A percentile compares a stretch with the other conserved stretches of the same genome.
phyloP scores from a whole-genome alignment of 2,329 filamentous ascomycete genomes.

The Exserohilum rostratum region DNA sequence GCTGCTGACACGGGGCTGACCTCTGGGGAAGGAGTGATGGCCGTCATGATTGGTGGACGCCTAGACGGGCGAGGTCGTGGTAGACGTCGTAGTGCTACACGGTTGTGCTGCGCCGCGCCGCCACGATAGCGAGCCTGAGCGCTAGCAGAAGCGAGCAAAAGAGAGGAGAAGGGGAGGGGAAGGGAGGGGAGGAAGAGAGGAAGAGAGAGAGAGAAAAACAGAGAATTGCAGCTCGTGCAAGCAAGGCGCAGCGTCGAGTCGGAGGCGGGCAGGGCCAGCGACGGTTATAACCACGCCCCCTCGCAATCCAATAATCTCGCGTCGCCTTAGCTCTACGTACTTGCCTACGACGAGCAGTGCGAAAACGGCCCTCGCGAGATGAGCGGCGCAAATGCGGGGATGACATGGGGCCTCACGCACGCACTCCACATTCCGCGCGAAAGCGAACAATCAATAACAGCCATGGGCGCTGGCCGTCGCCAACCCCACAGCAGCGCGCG shows the following conservation, averaged over 20 bases:
- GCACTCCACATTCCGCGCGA: constrained; percentile 40
- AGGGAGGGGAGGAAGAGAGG: neutral
- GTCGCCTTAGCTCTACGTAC: constrained; percentile 25
- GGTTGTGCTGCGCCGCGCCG: constrained; percentile 36
- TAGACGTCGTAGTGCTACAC: constrained; percentile 35
- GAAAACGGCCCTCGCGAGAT: constrained; percentile 36
- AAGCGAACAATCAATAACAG: constrained; percentile 30
- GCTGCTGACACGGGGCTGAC: constrained; percentile 52
- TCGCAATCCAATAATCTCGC: constrained; percentile 16
- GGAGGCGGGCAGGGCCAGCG: constrained; percentile 18
- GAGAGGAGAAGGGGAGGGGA: constrained; percentile 8
- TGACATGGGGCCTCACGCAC: constrained; percentile 34
- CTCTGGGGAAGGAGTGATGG: constrained; percentile 50
- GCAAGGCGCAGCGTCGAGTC: neutral
- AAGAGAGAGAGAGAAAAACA: constrained; percentile 5
- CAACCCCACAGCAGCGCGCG: constrained; percentile 27
- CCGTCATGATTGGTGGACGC: constrained; percentile 50
- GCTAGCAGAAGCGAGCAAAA: constrained; percentile 3
- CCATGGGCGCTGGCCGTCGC: constrained; percentile 30
- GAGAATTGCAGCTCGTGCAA: constrained; percentile 6
- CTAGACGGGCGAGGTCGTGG: neutral
- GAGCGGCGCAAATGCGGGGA: constrained; percentile 44
- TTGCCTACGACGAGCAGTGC: neutral
- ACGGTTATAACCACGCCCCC: constrained; percentile 29
- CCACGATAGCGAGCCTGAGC: constrained; percentile 28